Evolutionary conservation across 73 alveolate species (phyloP).

Genomic region (Paraurostyla sp.): DNA sequence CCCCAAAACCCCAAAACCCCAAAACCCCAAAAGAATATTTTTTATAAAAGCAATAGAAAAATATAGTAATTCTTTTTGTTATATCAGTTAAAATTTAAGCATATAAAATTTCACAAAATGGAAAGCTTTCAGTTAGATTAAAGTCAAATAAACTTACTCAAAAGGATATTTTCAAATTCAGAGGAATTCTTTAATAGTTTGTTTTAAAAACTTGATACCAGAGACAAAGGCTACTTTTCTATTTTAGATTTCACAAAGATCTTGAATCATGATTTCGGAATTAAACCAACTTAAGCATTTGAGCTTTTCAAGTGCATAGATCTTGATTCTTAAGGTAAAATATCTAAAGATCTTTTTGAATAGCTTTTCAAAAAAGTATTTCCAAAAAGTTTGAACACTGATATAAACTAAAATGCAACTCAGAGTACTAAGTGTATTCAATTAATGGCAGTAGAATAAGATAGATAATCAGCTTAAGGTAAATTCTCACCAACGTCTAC

Average conservation of each 20-base stretch:
- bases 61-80: too few species aligned
- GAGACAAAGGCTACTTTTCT: slow-evolving; percentile 9
- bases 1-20: too few species aligned
- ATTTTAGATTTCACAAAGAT: slow-evolving; percentile 7
- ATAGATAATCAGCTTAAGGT: too few species aligned
- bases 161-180: not conserved
- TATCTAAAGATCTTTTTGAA: not conserved
- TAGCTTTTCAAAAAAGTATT: too few species aligned
- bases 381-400: too few species aligned
- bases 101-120: not conserved
- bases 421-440: too few species aligned
- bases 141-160: not conserved
- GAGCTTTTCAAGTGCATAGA: not conserved
- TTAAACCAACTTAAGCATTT: slow-evolving; percentile 5
- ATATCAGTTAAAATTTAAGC: not conserved
- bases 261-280: not conserved
- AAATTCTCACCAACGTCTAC: too few species aligned
- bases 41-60: too few species aligned
- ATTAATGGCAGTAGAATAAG: too few species aligned
- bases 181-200: not conserved
- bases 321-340: not conserved
- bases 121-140: not conserved
- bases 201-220: not conserved
- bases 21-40: too few species aligned
- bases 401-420: too few species aligned